Conservation (phyloP, 129 eudicot genomes). For the Scalesia atractyloides region DNA sequence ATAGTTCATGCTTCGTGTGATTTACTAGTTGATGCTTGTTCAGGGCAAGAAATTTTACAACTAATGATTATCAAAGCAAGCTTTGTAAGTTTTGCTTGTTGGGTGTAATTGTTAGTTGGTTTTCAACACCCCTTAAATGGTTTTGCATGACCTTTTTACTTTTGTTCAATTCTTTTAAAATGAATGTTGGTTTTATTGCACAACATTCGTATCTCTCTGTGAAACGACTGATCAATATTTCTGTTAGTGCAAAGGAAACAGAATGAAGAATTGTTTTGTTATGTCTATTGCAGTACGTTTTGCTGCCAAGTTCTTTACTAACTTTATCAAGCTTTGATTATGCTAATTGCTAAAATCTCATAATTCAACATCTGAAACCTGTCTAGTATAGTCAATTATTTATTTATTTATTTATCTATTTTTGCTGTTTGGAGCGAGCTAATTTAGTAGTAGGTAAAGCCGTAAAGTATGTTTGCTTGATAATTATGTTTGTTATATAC, state of each 20-base stretch:
- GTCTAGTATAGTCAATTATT: background rate
- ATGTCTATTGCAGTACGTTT: too few relatives aligned
- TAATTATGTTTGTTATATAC: constrained; percentile 8
- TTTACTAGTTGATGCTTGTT: background rate
- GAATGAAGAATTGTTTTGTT: too few relatives aligned
- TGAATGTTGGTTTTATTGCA: too few relatives aligned
- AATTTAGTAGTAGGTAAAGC: background rate
- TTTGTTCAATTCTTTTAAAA: background rate
- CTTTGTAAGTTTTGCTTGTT: too few relatives aligned
- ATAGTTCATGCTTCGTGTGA: background rate
- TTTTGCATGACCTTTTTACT: background rate
- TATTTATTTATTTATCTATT: background rate
- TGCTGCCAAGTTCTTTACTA: too few relatives aligned
- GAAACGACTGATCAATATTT: too few relatives aligned
- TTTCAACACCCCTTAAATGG: background rate
- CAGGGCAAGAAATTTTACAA: background rate
- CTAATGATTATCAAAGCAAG: background rate
- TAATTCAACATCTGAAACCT: background rate
- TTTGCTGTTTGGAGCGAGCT: background rate
- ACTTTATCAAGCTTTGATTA: too few relatives aligned
- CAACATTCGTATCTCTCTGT: too few relatives aligned
- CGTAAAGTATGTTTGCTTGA: background rate
- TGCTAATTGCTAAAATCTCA: too few relatives aligned
- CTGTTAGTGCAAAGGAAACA: too few relatives aligned
- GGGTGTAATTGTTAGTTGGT: too few relatives aligned